Evolutionary conservation across 2,329 filamentous ascomycete genomes (phyloP), one percentile per base, ranked within the genome.

Genomic region (Phyllosticta paracitricarpa): DNA sequence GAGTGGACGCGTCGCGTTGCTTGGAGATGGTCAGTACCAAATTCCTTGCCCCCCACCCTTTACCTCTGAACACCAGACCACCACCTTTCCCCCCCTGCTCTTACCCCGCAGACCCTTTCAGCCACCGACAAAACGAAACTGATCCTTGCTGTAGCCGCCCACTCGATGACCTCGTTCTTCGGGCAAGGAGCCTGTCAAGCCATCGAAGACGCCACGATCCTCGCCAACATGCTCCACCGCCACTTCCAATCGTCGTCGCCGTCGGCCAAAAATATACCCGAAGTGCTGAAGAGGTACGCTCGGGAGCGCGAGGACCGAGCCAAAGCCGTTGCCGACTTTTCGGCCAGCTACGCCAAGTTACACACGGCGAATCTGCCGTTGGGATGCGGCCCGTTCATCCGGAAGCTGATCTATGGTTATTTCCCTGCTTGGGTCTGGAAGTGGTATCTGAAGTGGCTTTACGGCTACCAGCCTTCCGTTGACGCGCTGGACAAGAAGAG

Each of bases 181-280:
- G 22, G 25, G 4, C 56, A 51, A 30, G 60, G 61, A 22, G 61
- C 48, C 30, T 63, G 61, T 51, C 61, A 63, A 52, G 61, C 61
- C n/a, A 63, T 63, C 51, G 61, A 63, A 61, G 61, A 63, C 54
- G 61, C 61, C 51, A 62, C 61, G 51, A 52, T 56, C 59, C 61
- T 63, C 5, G 59, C 59, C 28, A 63, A 63, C 25, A 17, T 53
- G 26, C 61, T 63, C 7, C 58, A 55, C 17, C 54, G 54, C 8
- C 10, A 63, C 35, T 56, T 57, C 22, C n/a, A 17, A 14, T n/a
- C 40, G 4, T 48, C 40, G 3, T 48, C 40, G 5, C 17, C 33
- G 40, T 48, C 40, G 17, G 4, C 40, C 40, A 48, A 48, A n/a
- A n/a, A 22, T 19, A 56, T 51, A 19, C 24, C 54, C 8, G 59